Evolutionary conservation across 495 filamentous ascomycete genomes (phyloP).

Genomic region (Tricharina praecox): DNA sequence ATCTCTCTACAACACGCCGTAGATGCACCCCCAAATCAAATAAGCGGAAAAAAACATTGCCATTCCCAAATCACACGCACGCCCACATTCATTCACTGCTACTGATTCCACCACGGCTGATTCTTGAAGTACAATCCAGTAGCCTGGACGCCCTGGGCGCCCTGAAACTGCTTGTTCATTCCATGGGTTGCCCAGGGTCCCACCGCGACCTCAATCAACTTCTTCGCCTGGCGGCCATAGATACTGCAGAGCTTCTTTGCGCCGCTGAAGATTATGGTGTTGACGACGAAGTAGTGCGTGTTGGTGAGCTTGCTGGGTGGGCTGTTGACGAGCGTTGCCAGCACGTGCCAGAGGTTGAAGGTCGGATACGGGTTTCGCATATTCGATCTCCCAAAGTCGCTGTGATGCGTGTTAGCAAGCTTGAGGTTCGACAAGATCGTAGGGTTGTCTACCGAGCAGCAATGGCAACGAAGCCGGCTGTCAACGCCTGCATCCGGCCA

Average conservation of each 20-base stretch:
- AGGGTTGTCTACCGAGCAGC: slow-evolving; percentile 21
- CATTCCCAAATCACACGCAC: no score
- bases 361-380: slow-evolving; percentile 58
- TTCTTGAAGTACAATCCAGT: no score
- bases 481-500: slow-evolving; percentile 70
- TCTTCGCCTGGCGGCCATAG: slow-evolving; percentile 43
- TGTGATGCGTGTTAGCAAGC: slow-evolving; percentile 33
- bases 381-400: slow-evolving; percentile 55
- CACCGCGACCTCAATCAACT: slow-evolving; percentile 20
- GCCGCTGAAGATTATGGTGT: slow-evolving; percentile 55
- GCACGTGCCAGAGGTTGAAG: slow-evolving; percentile 57
- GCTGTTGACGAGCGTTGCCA: slow-evolving; percentile 57
- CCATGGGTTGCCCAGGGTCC: slow-evolving; percentile 17
- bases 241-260: slow-evolving; percentile 54
- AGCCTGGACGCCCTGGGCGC: not conserved
- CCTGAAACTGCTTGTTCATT: not conserved
- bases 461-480: slow-evolving; percentile 65
- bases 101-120: no score
- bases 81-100: no score
- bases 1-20: no score
- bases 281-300: slow-evolving; percentile 64
- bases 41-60: no score
- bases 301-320: slow-evolving; percentile 47
- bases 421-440: not conserved
- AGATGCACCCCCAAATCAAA: no score